Conservation (phyloP, 75 land plant species). For the Cupressus sempervirens region DNA sequence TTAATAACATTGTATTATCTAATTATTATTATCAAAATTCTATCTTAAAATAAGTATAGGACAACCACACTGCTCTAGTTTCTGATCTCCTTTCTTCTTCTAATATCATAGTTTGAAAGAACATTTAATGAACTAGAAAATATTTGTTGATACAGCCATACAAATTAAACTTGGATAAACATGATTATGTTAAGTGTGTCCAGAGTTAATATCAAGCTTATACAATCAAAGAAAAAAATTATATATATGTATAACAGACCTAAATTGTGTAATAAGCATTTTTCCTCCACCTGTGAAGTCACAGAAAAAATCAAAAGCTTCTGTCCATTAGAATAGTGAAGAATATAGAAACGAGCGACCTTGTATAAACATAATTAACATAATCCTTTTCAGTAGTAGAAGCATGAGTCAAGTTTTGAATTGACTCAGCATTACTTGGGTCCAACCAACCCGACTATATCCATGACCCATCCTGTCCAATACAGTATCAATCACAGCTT, state of each 20-base stretch:
- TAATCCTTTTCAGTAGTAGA: neutral
- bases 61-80: neutral
- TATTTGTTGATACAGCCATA: neutral
- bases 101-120: neutral
- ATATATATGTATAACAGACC: neutral
- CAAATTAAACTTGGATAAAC: neutral
- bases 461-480: neutral
- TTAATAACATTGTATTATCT: no score
- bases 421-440: neutral
- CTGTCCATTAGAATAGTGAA: neutral
- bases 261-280: neutral
- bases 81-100: neutral
- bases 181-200: neutral
- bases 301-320: neutral
- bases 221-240: neutral
- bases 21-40: no score
- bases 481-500: neutral
- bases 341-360: neutral
- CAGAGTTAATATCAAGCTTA: neutral
- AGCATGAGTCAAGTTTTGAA: neutral
- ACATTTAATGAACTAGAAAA: neutral
- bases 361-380: neutral
- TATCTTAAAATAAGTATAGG: no score
- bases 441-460: neutral
- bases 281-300: neutral